These are phyloP conservation scores for Penicillium lividum DNA, from an alignment of 495 filamentous ascomycete genomes.

Conservation along the genomic window DNA sequence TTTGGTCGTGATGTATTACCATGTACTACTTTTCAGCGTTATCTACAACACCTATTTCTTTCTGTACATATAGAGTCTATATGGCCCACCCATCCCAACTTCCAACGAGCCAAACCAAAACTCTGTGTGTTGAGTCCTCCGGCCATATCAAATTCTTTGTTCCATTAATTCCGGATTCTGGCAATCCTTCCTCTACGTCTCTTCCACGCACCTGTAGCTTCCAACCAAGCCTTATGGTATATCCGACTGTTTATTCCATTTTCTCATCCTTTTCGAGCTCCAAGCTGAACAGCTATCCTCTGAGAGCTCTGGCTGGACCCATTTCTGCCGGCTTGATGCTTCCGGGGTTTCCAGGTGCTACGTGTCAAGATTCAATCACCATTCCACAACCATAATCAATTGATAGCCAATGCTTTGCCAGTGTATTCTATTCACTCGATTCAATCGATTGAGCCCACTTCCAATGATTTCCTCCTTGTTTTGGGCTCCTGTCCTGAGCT, in stretches of 20 bases:
- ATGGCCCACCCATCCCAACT: constrained; percentile 37
- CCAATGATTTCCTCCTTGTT: background rate
- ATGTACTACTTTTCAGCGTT: constrained; percentile 45
- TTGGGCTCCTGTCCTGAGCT: constrained; percentile 10
- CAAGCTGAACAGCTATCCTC: constrained; percentile 1
- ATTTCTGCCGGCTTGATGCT: constrained; percentile 11
- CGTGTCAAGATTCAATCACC: constrained; percentile 16
- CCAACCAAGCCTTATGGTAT: background rate
- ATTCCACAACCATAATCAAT: constrained; percentile 16
- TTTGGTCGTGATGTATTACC: constrained; percentile 42
- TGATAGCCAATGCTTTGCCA: constrained; percentile 15
- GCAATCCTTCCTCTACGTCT: constrained; percentile 7
- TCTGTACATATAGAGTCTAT: constrained; percentile 52
- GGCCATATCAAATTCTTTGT: constrained; percentile 23
- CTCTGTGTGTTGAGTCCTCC: constrained; percentile 36
- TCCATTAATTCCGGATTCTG: constrained; percentile 11
- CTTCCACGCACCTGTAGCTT: background rate
- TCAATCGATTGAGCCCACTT: constrained; percentile 7
- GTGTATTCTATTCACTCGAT: background rate
- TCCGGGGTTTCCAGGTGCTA: constrained; percentile 12
- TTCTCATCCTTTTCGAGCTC: constrained; percentile 1
- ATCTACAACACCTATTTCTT: constrained; percentile 40
- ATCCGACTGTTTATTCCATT: background rate
- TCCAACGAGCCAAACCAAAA: constrained; percentile 39
- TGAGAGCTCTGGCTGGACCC: constrained; percentile 6